Evolutionary conservation across 768 basidiomycete species (phyloP), one percentile per base, ranked within the genome.

Genomic region (Trametes gibbosa): DNA sequence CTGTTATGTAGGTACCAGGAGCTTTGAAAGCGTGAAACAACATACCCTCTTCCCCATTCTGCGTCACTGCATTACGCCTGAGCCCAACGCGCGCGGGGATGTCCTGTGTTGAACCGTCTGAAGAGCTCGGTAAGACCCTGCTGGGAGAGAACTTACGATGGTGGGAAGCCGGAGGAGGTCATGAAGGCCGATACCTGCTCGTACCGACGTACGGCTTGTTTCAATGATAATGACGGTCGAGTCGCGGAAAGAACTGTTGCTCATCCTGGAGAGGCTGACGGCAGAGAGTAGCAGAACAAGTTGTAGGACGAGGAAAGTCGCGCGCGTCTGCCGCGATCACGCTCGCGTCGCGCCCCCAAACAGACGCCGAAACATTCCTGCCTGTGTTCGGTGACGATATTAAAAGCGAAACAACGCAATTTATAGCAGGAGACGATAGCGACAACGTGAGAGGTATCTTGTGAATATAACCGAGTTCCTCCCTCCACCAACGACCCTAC

Each of bases 181-280:
- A 58, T 86, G 79, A 2, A 95, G 79, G 29, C 94, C 93, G 24
- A 90, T 75, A 9, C 90, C 89, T 43, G 89, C 92, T 39, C 89
- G 82, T 49, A 95, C 74, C 46, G 78, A 70, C 3, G 88, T 87
- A 51, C 87, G 78, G 53, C 85, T 80, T 13, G 86, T 87, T 73
- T 95, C 94, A 69, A 96, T 83, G 72, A 95, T 77, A 61, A 94
- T 80, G 43, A 93, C 81, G 51, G 83, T 86, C 49, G 89, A 82
- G 73, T 95, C 92, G 70, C 92, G 89, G 72, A 92, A 69, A 29
- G 59, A 55, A 46, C 24, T 51, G 51, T 39, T 64, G 64, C 64
- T 64, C 64, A 64, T 66, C 14, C 25, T 19, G 32, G 50, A 42
- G 19, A 19, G 29, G 29, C 8, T 23, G 47, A 35, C 24, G 48